These are phyloP conservation scores for Echria macrotheca DNA, from an alignment of 495 filamentous ascomycete genomes.

Conservation along the genomic window DNA sequence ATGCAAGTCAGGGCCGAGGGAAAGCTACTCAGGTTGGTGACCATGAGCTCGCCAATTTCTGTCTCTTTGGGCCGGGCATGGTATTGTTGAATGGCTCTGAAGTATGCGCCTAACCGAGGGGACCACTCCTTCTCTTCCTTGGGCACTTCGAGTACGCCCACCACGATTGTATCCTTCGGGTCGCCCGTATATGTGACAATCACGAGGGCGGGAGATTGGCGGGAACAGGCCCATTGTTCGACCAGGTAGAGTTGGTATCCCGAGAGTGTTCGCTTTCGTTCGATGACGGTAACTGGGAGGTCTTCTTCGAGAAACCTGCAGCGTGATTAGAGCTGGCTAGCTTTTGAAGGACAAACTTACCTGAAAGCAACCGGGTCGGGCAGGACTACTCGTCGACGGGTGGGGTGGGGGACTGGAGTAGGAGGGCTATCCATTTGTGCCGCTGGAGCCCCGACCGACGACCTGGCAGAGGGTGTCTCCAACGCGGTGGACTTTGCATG, in stretches of 20 bases:
- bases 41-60: conserved; percentile 76
- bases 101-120: conserved; percentile 70
- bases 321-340: too few species aligned
- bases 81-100: conserved; percentile 75
- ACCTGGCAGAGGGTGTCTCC: conserved; percentile 7
- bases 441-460: conserved; percentile 9
- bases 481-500: conserved; percentile 11
- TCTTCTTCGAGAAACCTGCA: conserved; percentile 83
- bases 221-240: conserved; percentile 96
- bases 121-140: conserved; percentile 79
- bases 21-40: conserved; percentile 87
- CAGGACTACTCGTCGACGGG: conserved; percentile 55
- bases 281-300: conserved; percentile 65
- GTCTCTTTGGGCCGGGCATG: conserved; percentile 84
- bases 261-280: conserved; percentile 59
- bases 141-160: conserved; percentile 79
- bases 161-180: conserved; percentile 65
- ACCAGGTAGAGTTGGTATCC: conserved; percentile 95
- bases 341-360: too few species aligned
- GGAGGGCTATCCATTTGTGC: conserved; percentile 6
- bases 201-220: conserved; percentile 81
- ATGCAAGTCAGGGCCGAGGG: conserved; percentile 87
- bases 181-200: conserved; percentile 95
- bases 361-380: conserved; percentile 69
- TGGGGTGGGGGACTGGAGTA: conserved; percentile 14